Conservation (phyloP, 73 alveolate species). For the Paramecium primaurelia region DNA sequence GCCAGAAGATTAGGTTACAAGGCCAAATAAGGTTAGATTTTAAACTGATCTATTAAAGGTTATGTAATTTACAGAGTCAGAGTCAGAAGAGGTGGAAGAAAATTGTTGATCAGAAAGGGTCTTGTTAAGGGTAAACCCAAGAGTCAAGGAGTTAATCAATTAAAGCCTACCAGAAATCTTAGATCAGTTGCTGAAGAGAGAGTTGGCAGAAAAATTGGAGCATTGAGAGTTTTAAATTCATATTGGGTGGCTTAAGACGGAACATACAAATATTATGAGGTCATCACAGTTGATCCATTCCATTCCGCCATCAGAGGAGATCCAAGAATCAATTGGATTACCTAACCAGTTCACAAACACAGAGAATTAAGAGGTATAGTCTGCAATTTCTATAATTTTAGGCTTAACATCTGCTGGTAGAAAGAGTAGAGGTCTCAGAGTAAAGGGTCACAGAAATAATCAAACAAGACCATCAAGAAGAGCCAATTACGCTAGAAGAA, state of each 20-base stretch:
- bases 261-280: conserved; percentile 96
- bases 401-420: conserved; percentile 96
- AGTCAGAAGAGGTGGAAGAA: conserved; percentile 99
- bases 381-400: conserved; percentile 44
- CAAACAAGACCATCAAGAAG: conserved; percentile 92
- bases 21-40: conserved; percentile 73
- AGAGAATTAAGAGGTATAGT: conserved; percentile 86
- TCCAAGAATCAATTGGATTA: conserved; percentile 99
- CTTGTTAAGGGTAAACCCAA: conserved; percentile 99
- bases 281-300: conserved; percentile 98
- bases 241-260: conserved; percentile 99
- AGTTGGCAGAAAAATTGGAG: conserved; percentile 94
- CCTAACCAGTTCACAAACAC: conserved; percentile 93
- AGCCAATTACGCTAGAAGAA: conserved; percentile 92
- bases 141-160: conserved; percentile 97
- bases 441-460: conserved; percentile 93
- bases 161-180: conserved; percentile 92
- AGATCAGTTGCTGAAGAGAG: conserved; percentile 99
- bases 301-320: conserved; percentile 98
- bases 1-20: conserved; percentile 99
- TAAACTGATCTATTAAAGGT: conserved; percentile 76
- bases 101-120: conserved; percentile 93
- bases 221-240: conserved; percentile 97
- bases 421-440: conserved; percentile 96
- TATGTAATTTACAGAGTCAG: conserved; percentile 97